These are phyloP conservation scores for Carex cristatella DNA, from an alignment of 176 grass and related monocot genomes.

Conservation along the genomic window DNA sequence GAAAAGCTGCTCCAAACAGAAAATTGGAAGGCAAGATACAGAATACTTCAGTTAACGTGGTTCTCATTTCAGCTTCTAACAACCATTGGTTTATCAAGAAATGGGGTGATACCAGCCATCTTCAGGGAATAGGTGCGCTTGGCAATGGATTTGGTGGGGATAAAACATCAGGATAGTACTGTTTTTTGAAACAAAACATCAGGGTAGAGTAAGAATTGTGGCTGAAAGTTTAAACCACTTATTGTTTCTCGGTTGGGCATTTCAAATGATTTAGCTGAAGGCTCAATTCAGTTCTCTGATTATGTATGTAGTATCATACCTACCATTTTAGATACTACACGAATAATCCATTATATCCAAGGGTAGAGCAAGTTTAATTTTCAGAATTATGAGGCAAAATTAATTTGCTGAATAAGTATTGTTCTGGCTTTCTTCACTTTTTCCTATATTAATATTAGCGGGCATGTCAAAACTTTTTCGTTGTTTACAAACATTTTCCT, in stretches of 20 bases:
- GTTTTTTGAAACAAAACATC: neutral
- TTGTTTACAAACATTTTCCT: neutral
- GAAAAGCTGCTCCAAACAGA: slow-evolving; percentile 31
- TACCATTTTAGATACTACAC: neutral
- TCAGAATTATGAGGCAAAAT: neutral
- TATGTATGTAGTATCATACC: too few species aligned
- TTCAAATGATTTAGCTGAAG: too few species aligned
- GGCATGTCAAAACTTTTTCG: too few species aligned
- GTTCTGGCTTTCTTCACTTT: too few species aligned
- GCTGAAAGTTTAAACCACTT: neutral
- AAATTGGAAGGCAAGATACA: slow-evolving; percentile 45
- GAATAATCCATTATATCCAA: neutral
- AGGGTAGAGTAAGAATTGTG: neutral
- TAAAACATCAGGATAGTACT: slow-evolving; percentile 43
- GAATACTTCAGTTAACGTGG: slow-evolving; percentile 61
- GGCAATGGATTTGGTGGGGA: slow-evolving; percentile 67
- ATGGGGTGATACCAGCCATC: slow-evolving; percentile 56
- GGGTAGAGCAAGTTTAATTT: neutral
- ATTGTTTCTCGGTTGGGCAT: too few species aligned
- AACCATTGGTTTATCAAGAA: slow-evolving; percentile 59
- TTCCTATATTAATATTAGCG: too few species aligned
- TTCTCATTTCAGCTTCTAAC: slow-evolving; percentile 50
- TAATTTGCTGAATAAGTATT: neutral
- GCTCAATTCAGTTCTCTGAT: too few species aligned
- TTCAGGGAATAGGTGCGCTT: slow-evolving; percentile 44